Base-by-base conservation (phyloP, 805 yeast species). In the Candida ascalaphidarum region DNA sequence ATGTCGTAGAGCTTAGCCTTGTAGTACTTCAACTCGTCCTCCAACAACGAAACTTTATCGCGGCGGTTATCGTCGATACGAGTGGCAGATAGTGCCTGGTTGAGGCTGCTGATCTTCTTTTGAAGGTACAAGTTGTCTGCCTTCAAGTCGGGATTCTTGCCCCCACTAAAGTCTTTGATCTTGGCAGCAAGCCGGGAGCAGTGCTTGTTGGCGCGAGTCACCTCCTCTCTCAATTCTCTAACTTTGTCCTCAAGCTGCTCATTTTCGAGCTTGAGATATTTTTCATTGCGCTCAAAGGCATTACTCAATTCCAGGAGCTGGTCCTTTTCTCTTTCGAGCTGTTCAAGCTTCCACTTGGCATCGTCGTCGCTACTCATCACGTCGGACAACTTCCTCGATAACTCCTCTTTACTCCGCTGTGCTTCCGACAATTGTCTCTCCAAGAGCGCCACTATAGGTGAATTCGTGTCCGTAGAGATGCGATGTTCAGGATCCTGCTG, bases 1-100 rank as follows among this genome's bases (percentile, higher is more conserved):
- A 62, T 45, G 32, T 72, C 74, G 25, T 61, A 61, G 26, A 70
- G 50, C 39, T 64, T 68, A 29, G 73, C 63, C 37, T 54, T 62
- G 45, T 62, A 67, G 31, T 66, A 58, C 19, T 61, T 61, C 35
- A 61, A 48, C 42, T 71, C 71, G 26, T 55, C 53, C 25, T 59
- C 58, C 19, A 59, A 43, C 10, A 56, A 39, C 12, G 36, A 43
- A 7, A 34, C 23, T 28, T 13, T 14, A 29, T 22, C n/a, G 30
- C 23, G 5, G 40, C 26, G n/a, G 52, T 14, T 52, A 38, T 13
- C 37, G 35, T 4, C 46, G 17, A 46, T 42, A 20, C 43, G 46
- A 3, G 53, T 32, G 17, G 41, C 37, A 7, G 50, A 41, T 13
- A 50, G 36, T 28, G 37, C 40, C 9, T 39, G 28, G 12, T 44